These are phyloP conservation scores for Skeletonema tropicum DNA, from an alignment of 108 stramenopile genomes.

Conservation along the genomic window DNA sequence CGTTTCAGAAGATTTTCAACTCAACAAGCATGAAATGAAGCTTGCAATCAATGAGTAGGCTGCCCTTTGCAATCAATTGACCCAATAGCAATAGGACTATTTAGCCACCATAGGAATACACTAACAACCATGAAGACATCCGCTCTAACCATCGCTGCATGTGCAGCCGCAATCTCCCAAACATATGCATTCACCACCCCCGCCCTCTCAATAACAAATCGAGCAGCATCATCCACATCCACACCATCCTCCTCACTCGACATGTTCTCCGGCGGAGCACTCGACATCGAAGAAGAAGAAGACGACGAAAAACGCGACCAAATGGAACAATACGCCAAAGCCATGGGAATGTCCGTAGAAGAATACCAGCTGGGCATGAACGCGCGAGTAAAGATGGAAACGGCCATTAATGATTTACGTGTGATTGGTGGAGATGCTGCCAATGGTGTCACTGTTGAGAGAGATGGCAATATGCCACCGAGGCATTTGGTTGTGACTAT, in stretches of 20 bases:
- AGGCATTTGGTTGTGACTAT: constrained; percentile 70
- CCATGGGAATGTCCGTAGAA: constrained; percentile 85
- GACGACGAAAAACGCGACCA: constrained; percentile 59
- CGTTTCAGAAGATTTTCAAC: neutral
- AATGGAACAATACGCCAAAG: constrained; percentile 75
- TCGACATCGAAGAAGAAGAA: constrained; percentile 72
- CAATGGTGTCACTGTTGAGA: constrained; percentile 60
- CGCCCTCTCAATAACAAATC: constrained; percentile 6
- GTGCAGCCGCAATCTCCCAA: constrained; percentile 31
- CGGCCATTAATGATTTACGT: constrained; percentile 56
- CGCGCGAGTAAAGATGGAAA: constrained; percentile 59
- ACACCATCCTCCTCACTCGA: constrained; percentile 12
- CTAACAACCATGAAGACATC: constrained; percentile 36
- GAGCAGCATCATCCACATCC: neutral
- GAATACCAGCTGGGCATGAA: constrained; percentile 83
- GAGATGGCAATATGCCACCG: constrained; percentile 81
- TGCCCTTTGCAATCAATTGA: too few species aligned
- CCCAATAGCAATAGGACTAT: neutral
- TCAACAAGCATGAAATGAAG: neutral
- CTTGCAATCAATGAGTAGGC: too few species aligned
- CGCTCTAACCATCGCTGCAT: constrained; percentile 24
- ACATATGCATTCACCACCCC: constrained; percentile 23
- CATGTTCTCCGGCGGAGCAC: constrained; percentile 83
- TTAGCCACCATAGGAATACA: neutral
- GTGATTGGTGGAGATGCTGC: constrained; percentile 60